Base-by-base conservation (phyloP, 78 protist genomes). In the Creolimax fragrantissima region DNA sequence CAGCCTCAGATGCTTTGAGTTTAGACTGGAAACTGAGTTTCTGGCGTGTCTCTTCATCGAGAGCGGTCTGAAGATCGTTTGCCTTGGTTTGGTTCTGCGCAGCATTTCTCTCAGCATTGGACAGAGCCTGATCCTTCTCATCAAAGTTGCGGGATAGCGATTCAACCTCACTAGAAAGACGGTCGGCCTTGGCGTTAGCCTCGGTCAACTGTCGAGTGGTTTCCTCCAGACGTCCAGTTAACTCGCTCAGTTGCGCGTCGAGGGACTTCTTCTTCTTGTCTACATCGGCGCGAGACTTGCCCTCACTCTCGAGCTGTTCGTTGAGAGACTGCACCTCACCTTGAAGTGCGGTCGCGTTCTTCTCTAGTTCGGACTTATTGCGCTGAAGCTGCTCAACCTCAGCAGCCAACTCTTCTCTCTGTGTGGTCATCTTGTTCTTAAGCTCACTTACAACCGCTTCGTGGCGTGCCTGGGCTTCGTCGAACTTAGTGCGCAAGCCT, bases 1-100 rank as follows among this genome's bases (percentile, higher is more conserved):
- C 86, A 3, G 24, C 42, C 86, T 91, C 89, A 35, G 41, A 3
- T 11, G 35, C 74, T 47, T 84, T 74, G 58, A 66, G 6, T 39
- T 81, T 32, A 35, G 90, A 35, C 6, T 36, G 45, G 2, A 92
- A 85, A 0, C 67, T 43, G 37, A 88, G 89, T 89, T 92, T 86
- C 83, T 89, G 90, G 67, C 92, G 92, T 41, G 74, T 89, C 89
- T 93, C 92, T 32, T 88, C 93, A 43, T 67, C 91, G 3, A 89
- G 89, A 36, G 37, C 6, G 2, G 67, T 81, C 41, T 32, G 3
- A 5, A 37, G 7, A 24, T 45, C 81, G 43, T 89, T 45, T 41
- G 89, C 44, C 88, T 88, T 44, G 36, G 6, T 3, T 36, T 39
- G 74, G 11, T 37, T 36, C 35, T 24, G 7, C 74, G 83, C 43